phyloP scores from a whole-genome alignment of 352 stramenopile genomes.

The Achlya hypogyna region DNA sequence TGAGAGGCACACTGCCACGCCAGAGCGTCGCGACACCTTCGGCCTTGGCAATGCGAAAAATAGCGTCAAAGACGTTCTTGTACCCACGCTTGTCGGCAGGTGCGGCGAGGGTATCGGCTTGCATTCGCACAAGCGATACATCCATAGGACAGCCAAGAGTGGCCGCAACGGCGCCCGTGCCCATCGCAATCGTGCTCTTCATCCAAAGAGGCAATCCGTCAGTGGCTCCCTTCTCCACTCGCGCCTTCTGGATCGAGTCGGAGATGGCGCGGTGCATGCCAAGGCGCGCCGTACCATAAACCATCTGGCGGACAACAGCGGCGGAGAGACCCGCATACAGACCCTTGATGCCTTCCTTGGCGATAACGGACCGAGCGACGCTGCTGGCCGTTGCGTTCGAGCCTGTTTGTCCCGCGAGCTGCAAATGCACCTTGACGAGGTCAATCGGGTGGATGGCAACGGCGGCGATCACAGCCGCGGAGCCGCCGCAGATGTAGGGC shows the following conservation, averaged over 20 bases:
- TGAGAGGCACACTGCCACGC: slow-evolving; percentile 86
- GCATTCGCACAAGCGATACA: slow-evolving; percentile 95
- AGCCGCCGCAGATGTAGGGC: slow-evolving; percentile 73
- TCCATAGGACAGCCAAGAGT: slow-evolving; percentile 98
- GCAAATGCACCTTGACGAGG: slow-evolving; percentile 85
- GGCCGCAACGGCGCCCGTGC: slow-evolving; percentile 83
- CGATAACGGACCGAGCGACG: slow-evolving; percentile 71
- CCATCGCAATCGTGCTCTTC: slow-evolving; percentile 68
- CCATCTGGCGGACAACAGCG: slow-evolving; percentile 74
- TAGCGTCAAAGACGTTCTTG: slow-evolving; percentile 97
- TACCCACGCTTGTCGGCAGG: slow-evolving; percentile 92
- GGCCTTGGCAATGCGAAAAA: slow-evolving; percentile 77
- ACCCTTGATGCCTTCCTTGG: slow-evolving; percentile 66
- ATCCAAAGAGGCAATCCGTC: slow-evolving; percentile 56
- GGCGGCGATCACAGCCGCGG: slow-evolving; percentile 60
- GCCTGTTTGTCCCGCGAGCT: slow-evolving; percentile 74
- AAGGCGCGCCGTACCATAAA: slow-evolving; percentile 75
- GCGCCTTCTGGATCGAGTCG: slow-evolving; percentile 61
- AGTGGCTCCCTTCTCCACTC: slow-evolving; percentile 58
- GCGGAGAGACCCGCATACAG: slow-evolving; percentile 80
- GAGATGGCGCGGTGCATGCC: slow-evolving; percentile 79
- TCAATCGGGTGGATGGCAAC: slow-evolving; percentile 86
- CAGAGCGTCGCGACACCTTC: slow-evolving; percentile 87
- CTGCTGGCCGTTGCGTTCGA: slow-evolving; percentile 61
- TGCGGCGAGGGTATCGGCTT: slow-evolving; percentile 93